phyloP scores from a whole-genome alignment of 345 rosid species.

The Turnera subulata region DNA sequence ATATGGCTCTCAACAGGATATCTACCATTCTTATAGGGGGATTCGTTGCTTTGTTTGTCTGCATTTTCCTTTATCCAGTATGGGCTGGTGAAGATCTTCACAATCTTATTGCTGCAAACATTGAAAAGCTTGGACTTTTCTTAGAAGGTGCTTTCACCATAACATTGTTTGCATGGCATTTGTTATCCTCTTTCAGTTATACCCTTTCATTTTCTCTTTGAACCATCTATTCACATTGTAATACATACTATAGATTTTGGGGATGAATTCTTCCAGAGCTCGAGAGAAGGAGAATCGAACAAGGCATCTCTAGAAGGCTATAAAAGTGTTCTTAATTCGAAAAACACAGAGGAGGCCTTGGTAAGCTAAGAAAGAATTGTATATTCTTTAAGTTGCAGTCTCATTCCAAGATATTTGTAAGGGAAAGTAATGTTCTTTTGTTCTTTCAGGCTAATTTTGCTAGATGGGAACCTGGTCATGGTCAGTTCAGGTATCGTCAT shows the following conservation, averaged over 20 bases:
- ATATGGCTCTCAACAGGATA: constrained; percentile 49
- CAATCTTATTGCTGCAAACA: constrained; percentile 16
- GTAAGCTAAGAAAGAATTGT: constrained; percentile 34
- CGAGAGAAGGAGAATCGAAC: constrained; percentile 21
- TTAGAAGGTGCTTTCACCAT: constrained; percentile 23
- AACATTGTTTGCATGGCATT: too few relatives aligned
- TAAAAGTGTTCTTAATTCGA: constrained; percentile 56
- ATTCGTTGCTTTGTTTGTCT: constrained; percentile 22
- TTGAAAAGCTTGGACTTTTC: constrained; percentile 30
- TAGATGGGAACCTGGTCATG: constrained; percentile 86
- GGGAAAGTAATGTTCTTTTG: too few relatives aligned
- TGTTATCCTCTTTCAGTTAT: too few relatives aligned
- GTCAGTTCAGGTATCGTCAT: constrained; percentile 59
- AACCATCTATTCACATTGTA: neutral
- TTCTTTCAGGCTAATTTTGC: constrained; percentile 62
- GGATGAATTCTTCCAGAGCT: constrained; percentile 34
- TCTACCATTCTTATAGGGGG: constrained; percentile 66
- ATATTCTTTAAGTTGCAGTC: neutral
- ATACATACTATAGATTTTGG: constrained; percentile 44
- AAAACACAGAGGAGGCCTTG: constrained; percentile 65
- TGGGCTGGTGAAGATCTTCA: constrained; percentile 47
- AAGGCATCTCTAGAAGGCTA: constrained; percentile 38
- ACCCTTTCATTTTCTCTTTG: too few relatives aligned
- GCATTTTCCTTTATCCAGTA: constrained; percentile 32
- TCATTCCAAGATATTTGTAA: neutral